Percentiles rank a stretch among this genome's conserved stretches.
phyloP scores from a whole-genome alignment of 2,329 filamentous ascomycete genomes.

The Diaporthe citri region DNA sequence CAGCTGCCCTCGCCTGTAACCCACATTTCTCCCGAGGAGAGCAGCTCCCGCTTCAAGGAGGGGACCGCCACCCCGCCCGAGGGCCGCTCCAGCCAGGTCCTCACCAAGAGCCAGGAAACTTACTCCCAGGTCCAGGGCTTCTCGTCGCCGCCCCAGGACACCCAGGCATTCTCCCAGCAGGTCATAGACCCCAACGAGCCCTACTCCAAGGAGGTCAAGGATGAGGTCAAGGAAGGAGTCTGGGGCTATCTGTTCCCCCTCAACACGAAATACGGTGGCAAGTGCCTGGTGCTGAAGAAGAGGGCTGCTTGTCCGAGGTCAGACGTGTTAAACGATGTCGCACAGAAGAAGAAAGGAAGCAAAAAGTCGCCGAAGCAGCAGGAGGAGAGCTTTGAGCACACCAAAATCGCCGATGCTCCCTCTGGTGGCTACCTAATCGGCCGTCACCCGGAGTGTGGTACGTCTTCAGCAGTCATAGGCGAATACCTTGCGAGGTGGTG shows the following conservation, averaged over 20 bases:
- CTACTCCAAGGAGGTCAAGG: conserved; percentile 84
- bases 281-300: conserved; percentile 79
- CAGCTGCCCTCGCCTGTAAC: conserved; percentile 88
- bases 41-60: conserved; percentile 75
- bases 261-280: conserved; percentile 75
- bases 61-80: conserved; percentile 78
- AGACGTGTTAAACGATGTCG: conserved; percentile 56
- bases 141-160: conserved; percentile 74
- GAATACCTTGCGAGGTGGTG: conserved; percentile 6
- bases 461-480: conserved; percentile 50
- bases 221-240: conserved; percentile 86
- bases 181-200: conserved; percentile 78
- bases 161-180: conserved; percentile 82
- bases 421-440: conserved; percentile 92
- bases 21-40: conserved; percentile 67
- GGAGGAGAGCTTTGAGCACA: conserved; percentile 71
- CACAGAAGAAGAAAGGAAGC: conserved; percentile 54
- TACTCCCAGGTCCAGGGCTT: conserved; percentile 57
- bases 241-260: conserved; percentile 96
- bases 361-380: conserved; percentile 65
- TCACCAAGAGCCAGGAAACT: conserved; percentile 60
- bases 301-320: conserved; percentile 77
- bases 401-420: conserved; percentile 71
- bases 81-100: conserved; percentile 67
- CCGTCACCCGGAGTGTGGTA: conserved; percentile 93